phyloP scores from a whole-genome alignment of 768 basidiomycete genomes.

The Termitomyces titanicus region DNA sequence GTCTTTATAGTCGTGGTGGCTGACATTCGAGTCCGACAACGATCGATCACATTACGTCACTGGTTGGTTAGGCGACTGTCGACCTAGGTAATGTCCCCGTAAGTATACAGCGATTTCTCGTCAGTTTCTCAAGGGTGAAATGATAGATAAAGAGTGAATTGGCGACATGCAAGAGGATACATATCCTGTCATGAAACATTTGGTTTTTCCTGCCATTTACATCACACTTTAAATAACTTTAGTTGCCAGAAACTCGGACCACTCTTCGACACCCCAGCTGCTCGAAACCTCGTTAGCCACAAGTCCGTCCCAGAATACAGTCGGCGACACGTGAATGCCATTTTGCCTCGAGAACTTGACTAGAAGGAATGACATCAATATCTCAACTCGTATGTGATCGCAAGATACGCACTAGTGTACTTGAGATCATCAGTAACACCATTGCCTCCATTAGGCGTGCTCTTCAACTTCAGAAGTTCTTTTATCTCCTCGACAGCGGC shows the following conservation, averaged over 20 bases:
- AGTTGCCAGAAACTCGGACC: constrained; percentile 67
- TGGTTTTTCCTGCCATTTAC: not conserved
- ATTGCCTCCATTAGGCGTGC: constrained; percentile 73
- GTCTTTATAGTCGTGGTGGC: constrained; percentile 2
- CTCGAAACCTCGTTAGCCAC: constrained; percentile 72
- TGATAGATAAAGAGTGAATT: not conserved
- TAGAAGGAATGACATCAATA: constrained; percentile 24
- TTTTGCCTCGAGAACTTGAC: constrained; percentile 94
- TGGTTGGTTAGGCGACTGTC: not conserved
- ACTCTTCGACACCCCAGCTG: constrained; percentile 78
- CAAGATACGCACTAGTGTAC: constrained; percentile 58
- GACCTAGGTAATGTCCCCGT: no score
- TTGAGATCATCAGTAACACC: constrained; percentile 84
- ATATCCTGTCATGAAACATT: not conserved
- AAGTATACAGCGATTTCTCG: no score
- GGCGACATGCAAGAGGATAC: not conserved
- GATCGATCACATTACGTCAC: not conserved
- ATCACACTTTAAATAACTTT: constrained; percentile 49
- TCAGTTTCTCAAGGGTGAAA: no score
- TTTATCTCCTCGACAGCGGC: constrained; percentile 50
- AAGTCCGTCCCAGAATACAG: constrained; percentile 74
- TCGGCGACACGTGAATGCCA: constrained; percentile 87
- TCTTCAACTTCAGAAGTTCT: constrained; percentile 60
- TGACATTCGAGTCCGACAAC: constrained; percentile 3
- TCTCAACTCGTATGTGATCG: not conserved